Percentiles rank a stretch among this genome's conserved stretches.
phyloP scores from a whole-genome alignment of 495 filamentous ascomycete species.

The Aspergillus carlsbadensis region DNA sequence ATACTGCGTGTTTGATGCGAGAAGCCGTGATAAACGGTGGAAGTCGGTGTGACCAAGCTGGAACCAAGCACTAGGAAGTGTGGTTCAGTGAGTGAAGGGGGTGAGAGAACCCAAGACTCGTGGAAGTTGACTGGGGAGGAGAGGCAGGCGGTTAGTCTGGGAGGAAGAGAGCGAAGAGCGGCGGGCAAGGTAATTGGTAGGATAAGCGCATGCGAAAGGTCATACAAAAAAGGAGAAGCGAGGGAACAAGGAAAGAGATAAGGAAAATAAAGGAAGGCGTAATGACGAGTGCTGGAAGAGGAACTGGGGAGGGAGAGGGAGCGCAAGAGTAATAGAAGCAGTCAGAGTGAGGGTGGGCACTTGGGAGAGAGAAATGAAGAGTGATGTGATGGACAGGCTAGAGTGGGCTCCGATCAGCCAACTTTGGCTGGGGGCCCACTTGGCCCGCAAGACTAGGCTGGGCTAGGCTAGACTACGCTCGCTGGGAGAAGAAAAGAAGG shows the following conservation, averaged over 20 bases:
- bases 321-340: slow-evolving; percentile 7
- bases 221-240: not conserved
- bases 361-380: slow-evolving; percentile 1
- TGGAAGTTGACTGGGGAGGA: not conserved
- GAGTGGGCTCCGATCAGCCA: slow-evolving; percentile 10
- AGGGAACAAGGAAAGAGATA: slow-evolving; percentile 5
- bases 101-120: not conserved
- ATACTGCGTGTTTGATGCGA: slow-evolving; percentile 10
- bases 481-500: not conserved
- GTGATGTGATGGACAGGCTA: slow-evolving; percentile 14
- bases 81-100: not conserved
- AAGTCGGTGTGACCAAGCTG: slow-evolving; percentile 7
- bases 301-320: slow-evolving; percentile 1
- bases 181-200: slow-evolving; percentile 4
- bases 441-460: slow-evolving; percentile 8
- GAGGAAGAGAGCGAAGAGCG: slow-evolving; percentile 1
- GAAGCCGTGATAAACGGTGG: slow-evolving; percentile 16
- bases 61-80: not conserved
- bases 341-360: not conserved
- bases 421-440: slow-evolving; percentile 15
- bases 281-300: slow-evolving; percentile 1
- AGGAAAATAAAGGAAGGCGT: slow-evolving; percentile 8
- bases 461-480: not conserved
- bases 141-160: slow-evolving; percentile 8
- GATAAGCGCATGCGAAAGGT: slow-evolving; percentile 3